Conservation (phyloP, 169 alveolate genomes). For the Eimeria acervulina region DNA sequence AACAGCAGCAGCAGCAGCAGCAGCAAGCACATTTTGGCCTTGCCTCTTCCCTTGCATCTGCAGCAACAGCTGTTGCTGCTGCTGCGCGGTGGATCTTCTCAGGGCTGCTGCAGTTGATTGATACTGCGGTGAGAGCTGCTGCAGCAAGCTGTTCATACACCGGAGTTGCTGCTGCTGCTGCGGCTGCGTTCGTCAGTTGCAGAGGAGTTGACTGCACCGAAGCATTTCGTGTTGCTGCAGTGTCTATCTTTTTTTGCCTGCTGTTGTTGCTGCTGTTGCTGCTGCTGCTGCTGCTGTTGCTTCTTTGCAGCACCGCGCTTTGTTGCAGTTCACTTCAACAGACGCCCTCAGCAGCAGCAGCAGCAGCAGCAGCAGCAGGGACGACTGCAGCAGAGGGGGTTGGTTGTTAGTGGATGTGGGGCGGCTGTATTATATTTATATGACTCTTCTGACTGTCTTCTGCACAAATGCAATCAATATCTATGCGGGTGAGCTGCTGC, state of each 20-base stretch:
- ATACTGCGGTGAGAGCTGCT: not conserved
- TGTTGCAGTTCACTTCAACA: too few species aligned
- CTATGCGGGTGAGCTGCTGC: constrained; percentile 88
- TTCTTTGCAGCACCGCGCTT: too few species aligned
- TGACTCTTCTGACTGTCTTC: constrained; percentile 93
- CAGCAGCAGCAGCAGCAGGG: constrained; percentile 15
- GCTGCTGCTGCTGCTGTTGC: constrained; percentile 20
- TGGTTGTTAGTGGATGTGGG: constrained; percentile 54
- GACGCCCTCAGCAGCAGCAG: not conserved
- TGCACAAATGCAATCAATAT: constrained; percentile 97
- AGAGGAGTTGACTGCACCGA: too few species aligned
- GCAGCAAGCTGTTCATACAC: not conserved
- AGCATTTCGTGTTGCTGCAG: not conserved
- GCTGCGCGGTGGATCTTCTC: too few species aligned
- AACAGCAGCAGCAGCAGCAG: too few species aligned
- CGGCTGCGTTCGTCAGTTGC: not conserved
- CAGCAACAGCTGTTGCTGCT: constrained; percentile 26
- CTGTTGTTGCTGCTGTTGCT: not conserved
- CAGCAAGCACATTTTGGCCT: not conserved
- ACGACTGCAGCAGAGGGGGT: constrained; percentile 4
- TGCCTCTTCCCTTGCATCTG: not conserved
- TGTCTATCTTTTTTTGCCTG: too few species aligned
- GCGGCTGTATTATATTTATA: constrained; percentile 90
- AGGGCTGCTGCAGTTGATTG: not conserved
- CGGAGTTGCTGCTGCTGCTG: not conserved